phyloP scores from a whole-genome alignment of 2,329 filamentous ascomycete genomes.

The Fusarium tupiense region DNA sequence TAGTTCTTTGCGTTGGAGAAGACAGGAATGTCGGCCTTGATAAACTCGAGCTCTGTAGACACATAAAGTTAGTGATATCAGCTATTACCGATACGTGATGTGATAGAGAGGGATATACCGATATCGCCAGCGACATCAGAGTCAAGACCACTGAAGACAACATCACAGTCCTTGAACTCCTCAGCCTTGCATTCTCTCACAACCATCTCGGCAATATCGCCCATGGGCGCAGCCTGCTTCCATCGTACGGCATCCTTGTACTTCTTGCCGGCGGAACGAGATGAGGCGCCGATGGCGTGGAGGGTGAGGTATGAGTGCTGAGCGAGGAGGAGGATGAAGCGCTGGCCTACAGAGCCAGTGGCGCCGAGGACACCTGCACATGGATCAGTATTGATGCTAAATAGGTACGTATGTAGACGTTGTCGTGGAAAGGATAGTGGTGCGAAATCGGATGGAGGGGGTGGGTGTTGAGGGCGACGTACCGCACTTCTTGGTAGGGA shows the following conservation, averaged over 20 bases:
- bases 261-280: constrained; percentile 89
- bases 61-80: constrained; percentile 6
- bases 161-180: constrained; percentile 88
- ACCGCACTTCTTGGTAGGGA: constrained; percentile 69
- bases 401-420: not conserved
- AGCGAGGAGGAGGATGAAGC: constrained; percentile 92
- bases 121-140: constrained; percentile 92
- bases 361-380: constrained; percentile 79
- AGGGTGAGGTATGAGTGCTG: constrained; percentile 88
- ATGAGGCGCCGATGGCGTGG: constrained; percentile 88
- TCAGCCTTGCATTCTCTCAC: constrained; percentile 86
- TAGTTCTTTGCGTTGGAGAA: constrained; percentile 99
- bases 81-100: not conserved
- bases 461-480: constrained; percentile 41
- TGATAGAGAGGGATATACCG: constrained; percentile 64
- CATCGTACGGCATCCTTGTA: constrained; percentile 94
- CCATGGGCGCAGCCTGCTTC: constrained; percentile 92
- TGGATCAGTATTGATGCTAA: constrained; percentile 13
- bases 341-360: constrained; percentile 93
- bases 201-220: constrained; percentile 79
- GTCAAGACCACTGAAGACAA: constrained; percentile 93
- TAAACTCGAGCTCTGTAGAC: constrained; percentile 82
- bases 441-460: constrained; percentile 15
- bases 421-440: not conserved
- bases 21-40: constrained; percentile 86